Evolutionary conservation across 768 basidiomycete species (phyloP).

Genomic region (Daedalea quercina): DNA sequence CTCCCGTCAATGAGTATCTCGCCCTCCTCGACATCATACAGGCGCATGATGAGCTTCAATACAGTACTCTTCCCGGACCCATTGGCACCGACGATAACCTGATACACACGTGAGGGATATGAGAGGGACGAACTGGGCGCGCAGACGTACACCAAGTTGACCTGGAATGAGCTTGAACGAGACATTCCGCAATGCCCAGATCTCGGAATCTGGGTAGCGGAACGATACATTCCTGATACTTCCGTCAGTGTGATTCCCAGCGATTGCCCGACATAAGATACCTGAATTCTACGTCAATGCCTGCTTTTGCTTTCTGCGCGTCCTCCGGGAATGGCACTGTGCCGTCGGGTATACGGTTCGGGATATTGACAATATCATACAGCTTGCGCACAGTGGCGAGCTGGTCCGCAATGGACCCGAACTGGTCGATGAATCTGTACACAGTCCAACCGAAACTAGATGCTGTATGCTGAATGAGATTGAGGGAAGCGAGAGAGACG

Average conservation of each 20-base stretch:
- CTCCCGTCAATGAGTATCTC: slow-evolving; percentile 56
- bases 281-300: slow-evolving; percentile 57
- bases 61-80: slow-evolving; percentile 79
- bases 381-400: slow-evolving; percentile 12
- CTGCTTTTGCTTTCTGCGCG: slow-evolving; percentile 27
- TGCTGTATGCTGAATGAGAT: slow-evolving; percentile 25
- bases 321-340: slow-evolving; percentile 16
- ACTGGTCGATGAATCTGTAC: slow-evolving; percentile 12
- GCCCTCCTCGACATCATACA: slow-evolving; percentile 68
- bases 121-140: slow-evolving; percentile 19
- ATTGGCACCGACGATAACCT: slow-evolving; percentile 77
- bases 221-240: slow-evolving; percentile 62
- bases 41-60: slow-evolving; percentile 61
- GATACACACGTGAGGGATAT: slow-evolving; percentile 8
- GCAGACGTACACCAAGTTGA: slow-evolving; percentile 59
- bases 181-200: slow-evolving; percentile 51
- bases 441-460: slow-evolving; percentile 19
- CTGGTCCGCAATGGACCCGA: slow-evolving; percentile 14
- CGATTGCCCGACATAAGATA: slow-evolving; percentile 13
- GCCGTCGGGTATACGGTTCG: slow-evolving; percentile 14
- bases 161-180: slow-evolving; percentile 68
- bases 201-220: slow-evolving; percentile 48
- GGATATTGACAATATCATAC: slow-evolving; percentile 13
- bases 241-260: not conserved
- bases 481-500: slow-evolving; percentile 25